Percentiles rank a stretch among this genome's conserved stretches.
Conservation (phyloP, 1,139 yeast genomes). For the Casaregolazyma lundiana region DNA sequence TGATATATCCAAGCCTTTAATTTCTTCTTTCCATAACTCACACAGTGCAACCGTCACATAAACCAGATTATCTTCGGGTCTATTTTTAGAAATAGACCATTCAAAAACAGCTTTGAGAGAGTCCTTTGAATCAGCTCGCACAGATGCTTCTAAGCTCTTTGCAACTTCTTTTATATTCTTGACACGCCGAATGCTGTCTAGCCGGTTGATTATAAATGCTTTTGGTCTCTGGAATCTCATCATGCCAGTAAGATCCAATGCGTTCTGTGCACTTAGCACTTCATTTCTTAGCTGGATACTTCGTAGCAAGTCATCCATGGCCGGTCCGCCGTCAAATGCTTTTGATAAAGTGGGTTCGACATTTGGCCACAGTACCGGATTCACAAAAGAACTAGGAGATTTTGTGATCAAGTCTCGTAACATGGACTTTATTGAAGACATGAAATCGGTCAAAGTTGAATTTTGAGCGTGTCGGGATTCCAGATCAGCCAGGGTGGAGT, state of each 20-base stretch:
- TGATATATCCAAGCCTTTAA: slow-evolving; percentile 24
- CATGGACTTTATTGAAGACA: slow-evolving; percentile 2
- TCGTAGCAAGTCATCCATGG: slow-evolving; percentile 30
- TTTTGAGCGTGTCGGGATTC: slow-evolving; percentile 6
- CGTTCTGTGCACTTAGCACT: slow-evolving; percentile 26
- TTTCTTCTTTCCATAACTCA: slow-evolving; percentile 16
- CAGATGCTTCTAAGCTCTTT: slow-evolving; percentile 20
- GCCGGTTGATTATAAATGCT: slow-evolving; percentile 19
- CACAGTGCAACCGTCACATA: slow-evolving; percentile 26
- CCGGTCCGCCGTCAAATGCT: slow-evolving; percentile 27
- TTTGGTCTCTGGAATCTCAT: slow-evolving; percentile 10
- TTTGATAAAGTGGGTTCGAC: slow-evolving; percentile 51
- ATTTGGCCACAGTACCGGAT: slow-evolving; percentile 68
- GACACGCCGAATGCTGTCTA: slow-evolving; percentile 23
- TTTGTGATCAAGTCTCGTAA: slow-evolving; percentile 41
- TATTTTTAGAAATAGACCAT: slow-evolving; percentile 29
- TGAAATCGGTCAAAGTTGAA: slow-evolving; percentile 5
- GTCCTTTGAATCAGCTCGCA: slow-evolving; percentile 19
- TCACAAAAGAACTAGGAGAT: slow-evolving; percentile 67
- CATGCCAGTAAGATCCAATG: slow-evolving; percentile 20
- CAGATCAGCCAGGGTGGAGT: slow-evolving; percentile 19
- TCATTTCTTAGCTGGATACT: slow-evolving; percentile 30
- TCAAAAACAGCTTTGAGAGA: slow-evolving; percentile 25
- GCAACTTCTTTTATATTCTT: slow-evolving; percentile 20
- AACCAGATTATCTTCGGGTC: slow-evolving; percentile 24